phyloP scores from a whole-genome alignment of 495 filamentous ascomycete genomes.

The Platismatia glauca region DNA sequence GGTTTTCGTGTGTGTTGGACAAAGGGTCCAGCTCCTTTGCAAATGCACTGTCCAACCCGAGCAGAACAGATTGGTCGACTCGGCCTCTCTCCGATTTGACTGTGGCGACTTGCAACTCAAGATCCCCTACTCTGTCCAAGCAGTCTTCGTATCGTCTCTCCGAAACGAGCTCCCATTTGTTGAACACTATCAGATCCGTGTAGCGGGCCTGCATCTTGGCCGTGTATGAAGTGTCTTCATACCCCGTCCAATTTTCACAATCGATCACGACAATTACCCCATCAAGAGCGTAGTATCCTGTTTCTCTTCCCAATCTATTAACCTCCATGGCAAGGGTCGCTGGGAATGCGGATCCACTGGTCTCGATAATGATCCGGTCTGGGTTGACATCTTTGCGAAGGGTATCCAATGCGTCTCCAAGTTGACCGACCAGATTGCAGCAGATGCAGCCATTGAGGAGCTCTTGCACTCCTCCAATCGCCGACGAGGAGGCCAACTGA shows the following conservation, averaged over 20 bases:
- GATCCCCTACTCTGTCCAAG: slow-evolving; percentile 73
- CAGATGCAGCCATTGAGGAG: slow-evolving; percentile 95
- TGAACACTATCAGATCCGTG: slow-evolving; percentile 88
- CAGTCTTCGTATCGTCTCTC: slow-evolving; percentile 73
- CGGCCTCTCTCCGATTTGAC: slow-evolving; percentile 71
- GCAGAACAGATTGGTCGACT: slow-evolving; percentile 65
- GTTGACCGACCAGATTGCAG: slow-evolving; percentile 92
- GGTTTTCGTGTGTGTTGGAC: slow-evolving; percentile 19
- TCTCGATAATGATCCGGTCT: slow-evolving; percentile 90
- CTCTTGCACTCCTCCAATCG: slow-evolving; percentile 84
- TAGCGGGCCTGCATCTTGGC: slow-evolving; percentile 80
- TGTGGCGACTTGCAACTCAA: slow-evolving; percentile 63
- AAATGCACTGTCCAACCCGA: slow-evolving; percentile 79
- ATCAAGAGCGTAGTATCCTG: slow-evolving; percentile 65
- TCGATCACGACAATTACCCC: slow-evolving; percentile 90
- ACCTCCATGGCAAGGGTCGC: slow-evolving; percentile 90
- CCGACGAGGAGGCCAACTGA: slow-evolving; percentile 68
- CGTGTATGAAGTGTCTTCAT: slow-evolving; percentile 83
- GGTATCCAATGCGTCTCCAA: slow-evolving; percentile 67
- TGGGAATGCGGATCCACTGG: slow-evolving; percentile 77
- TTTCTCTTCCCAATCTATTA: slow-evolving; percentile 62
- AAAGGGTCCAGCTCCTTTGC: slow-evolving; percentile 46
- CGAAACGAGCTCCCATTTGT: slow-evolving; percentile 79
- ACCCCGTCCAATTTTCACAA: slow-evolving; percentile 94
- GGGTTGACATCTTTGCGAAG: slow-evolving; percentile 53